A percentile compares a stretch with the other conserved stretches of the same genome.
phyloP scores from a whole-genome alignment of 208 protist species.

The Vickermania spadyakhi region DNA sequence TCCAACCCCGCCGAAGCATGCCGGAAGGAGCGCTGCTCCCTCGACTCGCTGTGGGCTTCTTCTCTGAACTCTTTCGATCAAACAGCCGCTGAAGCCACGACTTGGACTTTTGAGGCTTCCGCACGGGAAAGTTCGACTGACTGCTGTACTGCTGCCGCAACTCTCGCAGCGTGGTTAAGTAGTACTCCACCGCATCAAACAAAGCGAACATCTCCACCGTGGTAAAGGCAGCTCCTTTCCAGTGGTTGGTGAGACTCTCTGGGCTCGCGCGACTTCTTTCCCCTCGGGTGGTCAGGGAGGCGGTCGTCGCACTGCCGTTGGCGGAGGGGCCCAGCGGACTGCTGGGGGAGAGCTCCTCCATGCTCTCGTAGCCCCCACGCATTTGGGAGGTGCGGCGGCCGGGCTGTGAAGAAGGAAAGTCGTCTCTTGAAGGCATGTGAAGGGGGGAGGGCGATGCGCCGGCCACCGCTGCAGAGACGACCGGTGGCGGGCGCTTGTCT shows the following conservation, averaged over 20 bases:
- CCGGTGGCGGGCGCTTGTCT: not conserved
- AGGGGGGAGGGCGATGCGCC: not conserved
- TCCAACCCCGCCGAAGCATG: too few relatives aligned
- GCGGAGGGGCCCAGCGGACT: not conserved
- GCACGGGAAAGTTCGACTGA: not conserved
- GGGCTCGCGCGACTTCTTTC: not conserved
- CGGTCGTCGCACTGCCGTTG: not conserved
- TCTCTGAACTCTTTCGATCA: too few relatives aligned
- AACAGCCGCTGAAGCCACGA: conserved; percentile 1
- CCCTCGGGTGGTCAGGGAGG: not conserved
- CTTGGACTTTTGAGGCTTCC: not conserved
- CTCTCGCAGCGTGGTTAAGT: conserved; percentile 24
- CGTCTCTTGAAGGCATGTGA: too few relatives aligned
- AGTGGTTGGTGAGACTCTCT: not conserved
- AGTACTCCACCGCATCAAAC: conserved; percentile 46
- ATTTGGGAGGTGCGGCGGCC: not conserved
- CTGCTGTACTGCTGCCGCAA: conserved; percentile 13
- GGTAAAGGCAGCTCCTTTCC: conserved; percentile 19
- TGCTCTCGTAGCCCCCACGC: not conserved
- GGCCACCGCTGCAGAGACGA: not conserved
- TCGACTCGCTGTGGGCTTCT: too few relatives aligned
- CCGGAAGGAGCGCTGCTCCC: too few relatives aligned
- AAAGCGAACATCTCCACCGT: conserved; percentile 32
- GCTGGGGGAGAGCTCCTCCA: not conserved
- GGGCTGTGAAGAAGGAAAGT: too few relatives aligned